Evolutionary conservation across 345 rosid genomes (phyloP).

Genomic region (Brassica napus): Da-Ae NC_063437.1:21315501-21316000

Average conservation of each 20-base stretch:
- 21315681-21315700: conserved; percentile 42
- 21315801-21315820: neutral
- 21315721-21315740: neutral
- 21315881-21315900: neutral
- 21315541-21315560: neutral
- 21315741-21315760: neutral
- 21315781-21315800: neutral
- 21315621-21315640: conserved; percentile 41
- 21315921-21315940: conserved; percentile 32
- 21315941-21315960: conserved; percentile 39
- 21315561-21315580: conserved; percentile 11
- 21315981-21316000: conserved; percentile 33
- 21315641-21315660: conserved; percentile 34
- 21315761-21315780: neutral
- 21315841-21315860: neutral
- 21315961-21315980: conserved; percentile 43
- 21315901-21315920: conserved; percentile 21
- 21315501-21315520: neutral
- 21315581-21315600: conserved; percentile 37
- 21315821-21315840: neutral
- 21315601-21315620: conserved; percentile 39
- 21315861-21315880: neutral
- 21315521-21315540: conserved; percentile 7
- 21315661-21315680: conserved; percentile 37
- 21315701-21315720: conserved; percentile 15